Conservation (phyloP, 1,284 basidiomycete genomes). For the Agroathelia rolfsii region DNA sequence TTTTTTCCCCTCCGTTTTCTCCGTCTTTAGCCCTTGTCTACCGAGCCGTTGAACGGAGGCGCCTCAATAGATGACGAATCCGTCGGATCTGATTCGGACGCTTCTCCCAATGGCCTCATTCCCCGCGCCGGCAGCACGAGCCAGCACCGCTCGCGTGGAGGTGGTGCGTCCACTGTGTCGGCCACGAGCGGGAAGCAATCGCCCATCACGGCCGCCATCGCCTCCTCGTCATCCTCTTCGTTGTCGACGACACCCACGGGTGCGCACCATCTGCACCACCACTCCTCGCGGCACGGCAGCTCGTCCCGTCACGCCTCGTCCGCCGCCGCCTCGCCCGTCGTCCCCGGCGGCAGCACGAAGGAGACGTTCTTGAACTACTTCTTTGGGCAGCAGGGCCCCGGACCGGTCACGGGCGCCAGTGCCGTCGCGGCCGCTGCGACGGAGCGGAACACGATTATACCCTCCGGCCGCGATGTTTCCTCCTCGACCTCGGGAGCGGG, state of each 20-base stretch:
- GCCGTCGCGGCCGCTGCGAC: constrained; percentile 25
- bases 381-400: constrained; percentile 78
- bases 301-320: constrained; percentile 18
- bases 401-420: constrained; percentile 45
- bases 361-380: constrained; percentile 95
- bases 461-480: constrained; percentile 52
- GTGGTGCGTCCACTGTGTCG: constrained; percentile 11
- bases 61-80: constrained; percentile 47
- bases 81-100: constrained; percentile 42
- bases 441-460: constrained; percentile 22
- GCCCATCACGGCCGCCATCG: constrained; percentile 22
- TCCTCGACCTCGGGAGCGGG: too few relatives aligned
- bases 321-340: constrained; percentile 13
- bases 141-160: constrained; percentile 55
- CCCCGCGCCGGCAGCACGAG: constrained; percentile 58
- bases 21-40: constrained; percentile 38
- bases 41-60: constrained; percentile 46
- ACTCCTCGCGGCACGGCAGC: constrained; percentile 24
- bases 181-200: constrained; percentile 7
- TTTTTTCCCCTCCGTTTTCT: constrained; percentile 6
- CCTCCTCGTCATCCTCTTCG: constrained; percentile 14
- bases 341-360: constrained; percentile 39
- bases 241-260: constrained; percentile 30
- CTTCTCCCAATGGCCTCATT: constrained; percentile 40
- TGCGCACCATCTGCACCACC: constrained; percentile 19